These are phyloP conservation scores for Cryptosporidium parvum DNA, from an alignment of 169 alveolate genomes.

Conservation along the genomic window DNA sequence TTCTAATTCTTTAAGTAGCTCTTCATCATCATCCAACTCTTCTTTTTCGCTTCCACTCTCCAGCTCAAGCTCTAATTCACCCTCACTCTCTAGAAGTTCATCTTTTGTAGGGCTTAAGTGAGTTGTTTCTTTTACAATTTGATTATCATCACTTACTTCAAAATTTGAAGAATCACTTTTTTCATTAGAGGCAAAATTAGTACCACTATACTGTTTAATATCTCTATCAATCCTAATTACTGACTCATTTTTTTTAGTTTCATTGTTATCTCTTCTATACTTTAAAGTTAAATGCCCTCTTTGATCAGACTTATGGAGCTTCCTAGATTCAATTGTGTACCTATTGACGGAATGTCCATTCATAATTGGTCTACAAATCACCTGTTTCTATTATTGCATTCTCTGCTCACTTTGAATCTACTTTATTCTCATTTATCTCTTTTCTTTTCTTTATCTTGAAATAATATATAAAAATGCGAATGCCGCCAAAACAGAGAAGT, in stretches of 20 bases:
- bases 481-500: not conserved
- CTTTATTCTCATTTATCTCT: not conserved
- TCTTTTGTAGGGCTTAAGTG: not conserved
- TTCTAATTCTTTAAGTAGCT: constrained; percentile 37
- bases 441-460: not conserved
- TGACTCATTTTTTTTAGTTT: not conserved
- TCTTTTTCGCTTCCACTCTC: constrained; percentile 1
- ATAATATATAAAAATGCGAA: not conserved
- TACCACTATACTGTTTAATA: not conserved
- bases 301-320: constrained; percentile 54
- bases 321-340: constrained; percentile 22
- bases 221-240: not conserved
- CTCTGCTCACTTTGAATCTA: not conserved
- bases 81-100: not conserved
- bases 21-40: constrained; percentile 61
- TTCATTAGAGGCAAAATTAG: not conserved
- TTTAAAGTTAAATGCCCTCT: constrained; percentile 53
- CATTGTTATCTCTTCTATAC: constrained; percentile 19
- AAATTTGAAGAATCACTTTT: not conserved
- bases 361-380: not conserved
- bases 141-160: not conserved
- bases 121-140: too few relatives aligned
- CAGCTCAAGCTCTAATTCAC: constrained; percentile 5
- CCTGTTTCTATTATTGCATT: not conserved
- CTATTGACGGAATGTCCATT: constrained; percentile 18